phyloP scores from a whole-genome alignment of 495 filamentous ascomycete species.

The Neurospora sp. region DNA sequence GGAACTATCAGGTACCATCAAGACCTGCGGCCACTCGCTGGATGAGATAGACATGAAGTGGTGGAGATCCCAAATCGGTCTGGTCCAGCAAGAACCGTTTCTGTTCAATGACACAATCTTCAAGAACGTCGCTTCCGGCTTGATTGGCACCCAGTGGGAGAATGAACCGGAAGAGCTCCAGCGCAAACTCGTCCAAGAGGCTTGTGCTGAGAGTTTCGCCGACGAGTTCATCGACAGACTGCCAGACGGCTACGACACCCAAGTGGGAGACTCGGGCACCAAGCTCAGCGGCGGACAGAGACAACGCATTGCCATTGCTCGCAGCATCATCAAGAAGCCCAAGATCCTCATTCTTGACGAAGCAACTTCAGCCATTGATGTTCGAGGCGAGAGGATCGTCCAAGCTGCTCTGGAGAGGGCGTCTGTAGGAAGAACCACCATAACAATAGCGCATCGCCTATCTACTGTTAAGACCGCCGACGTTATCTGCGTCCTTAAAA shows the following conservation, averaged over 20 bases:
- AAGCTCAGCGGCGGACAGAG: conserved; percentile 45
- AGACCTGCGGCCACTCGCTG: conserved; percentile 46
- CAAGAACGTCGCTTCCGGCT: conserved; percentile 51
- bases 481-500: conserved; percentile 58
- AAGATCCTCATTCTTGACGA: conserved; percentile 76
- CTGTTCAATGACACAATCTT: conserved; percentile 64
- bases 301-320: conserved; percentile 63
- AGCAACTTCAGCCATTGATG: conserved; percentile 69
- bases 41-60: conserved; percentile 48
- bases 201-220: conserved; percentile 48
- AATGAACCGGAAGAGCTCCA: conserved; percentile 41
- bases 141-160: conserved; percentile 49
- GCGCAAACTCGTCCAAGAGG: conserved; percentile 42
- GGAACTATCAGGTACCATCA: conserved; percentile 38
- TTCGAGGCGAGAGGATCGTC: conserved; percentile 55
- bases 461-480: no score
- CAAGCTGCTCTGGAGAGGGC: conserved; percentile 60
- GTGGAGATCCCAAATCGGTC: conserved; percentile 57
- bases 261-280: conserved; percentile 39
- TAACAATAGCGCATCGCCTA: conserved; percentile 68
- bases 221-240: conserved; percentile 49
- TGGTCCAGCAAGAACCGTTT: conserved; percentile 65
- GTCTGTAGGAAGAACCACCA: conserved; percentile 59
- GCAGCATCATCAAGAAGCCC: conserved; percentile 61
- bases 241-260: conserved; percentile 52